Evolutionary conservation across 192 early-diverging fungal genomes (phyloP).

Genomic region (Funneliformis mosseae): DNA sequence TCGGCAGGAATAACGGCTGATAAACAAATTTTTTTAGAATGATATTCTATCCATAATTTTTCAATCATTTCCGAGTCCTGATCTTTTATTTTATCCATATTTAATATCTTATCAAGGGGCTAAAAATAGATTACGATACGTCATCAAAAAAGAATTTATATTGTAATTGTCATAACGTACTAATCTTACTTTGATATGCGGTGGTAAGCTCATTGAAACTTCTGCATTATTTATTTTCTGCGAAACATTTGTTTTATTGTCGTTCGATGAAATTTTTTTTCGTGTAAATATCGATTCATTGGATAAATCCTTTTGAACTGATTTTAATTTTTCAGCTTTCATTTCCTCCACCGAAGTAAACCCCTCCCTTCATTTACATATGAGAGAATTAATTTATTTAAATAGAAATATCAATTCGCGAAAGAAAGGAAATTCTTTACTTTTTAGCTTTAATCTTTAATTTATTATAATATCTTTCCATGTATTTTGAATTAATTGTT

Average conservation of each 20-base stretch:
- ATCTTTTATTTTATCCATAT: slow-evolving; percentile 48
- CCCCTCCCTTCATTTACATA: not conserved
- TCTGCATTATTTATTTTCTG: not conserved
- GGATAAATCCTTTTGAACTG: not conserved
- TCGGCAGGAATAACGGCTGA: slow-evolving; percentile 64
- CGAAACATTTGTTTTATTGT: not conserved
- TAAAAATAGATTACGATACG: slow-evolving; percentile 17
- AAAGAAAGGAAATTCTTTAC: not conserved
- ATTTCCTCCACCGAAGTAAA: not conserved
- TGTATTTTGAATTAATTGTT: not conserved
- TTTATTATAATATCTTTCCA: not conserved
- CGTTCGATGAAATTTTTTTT: not conserved
- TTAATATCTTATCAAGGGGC: slow-evolving; percentile 60
- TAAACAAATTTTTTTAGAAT: slow-evolving; percentile 56
- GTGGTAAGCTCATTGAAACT: not conserved
- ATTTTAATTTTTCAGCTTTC: slow-evolving; percentile 13
- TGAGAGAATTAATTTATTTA: not conserved
- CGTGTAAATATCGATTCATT: not conserved
- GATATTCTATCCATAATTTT: slow-evolving; percentile 78
- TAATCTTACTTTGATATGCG: not conserved
- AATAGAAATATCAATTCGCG: no score
- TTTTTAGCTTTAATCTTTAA: slow-evolving; percentile 7
- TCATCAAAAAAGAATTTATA: not conserved
- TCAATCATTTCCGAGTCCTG: slow-evolving; percentile 47
- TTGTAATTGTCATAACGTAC: not conserved